These are phyloP conservation scores for Aspergillus alliaceus DNA, from an alignment of 2,329 filamentous ascomycete genomes.

Conservation along the genomic window DNA sequence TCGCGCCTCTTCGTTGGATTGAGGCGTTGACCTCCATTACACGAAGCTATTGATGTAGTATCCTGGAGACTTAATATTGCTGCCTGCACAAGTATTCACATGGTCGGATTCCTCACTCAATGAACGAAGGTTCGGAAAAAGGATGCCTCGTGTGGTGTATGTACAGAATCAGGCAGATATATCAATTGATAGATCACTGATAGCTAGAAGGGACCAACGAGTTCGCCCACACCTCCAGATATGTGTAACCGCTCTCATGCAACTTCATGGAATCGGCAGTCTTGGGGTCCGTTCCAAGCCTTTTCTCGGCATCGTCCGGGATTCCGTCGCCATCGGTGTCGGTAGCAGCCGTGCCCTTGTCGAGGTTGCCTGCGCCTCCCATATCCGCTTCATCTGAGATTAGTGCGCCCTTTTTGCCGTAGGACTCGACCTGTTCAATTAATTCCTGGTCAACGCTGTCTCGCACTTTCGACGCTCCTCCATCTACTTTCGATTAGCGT, in stretches of 20 bases:
- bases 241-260: slow-evolving; percentile 15
- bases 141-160: no score
- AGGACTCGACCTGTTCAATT: slow-evolving; percentile 13
- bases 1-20: no score
- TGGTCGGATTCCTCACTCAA: no score
- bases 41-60: no score
- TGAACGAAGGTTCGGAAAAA: no score
- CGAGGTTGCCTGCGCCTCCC: slow-evolving; percentile 14
- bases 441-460: slow-evolving; percentile 13
- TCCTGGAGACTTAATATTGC: no score
- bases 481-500: slow-evolving; percentile 3
- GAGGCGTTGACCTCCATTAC: no score
- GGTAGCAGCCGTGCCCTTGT: slow-evolving; percentile 6
- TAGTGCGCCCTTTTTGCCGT: slow-evolving; percentile 10
- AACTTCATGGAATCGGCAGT: slow-evolving; percentile 14
- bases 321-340: slow-evolving; percentile 20
- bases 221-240: slow-evolving; percentile 19
- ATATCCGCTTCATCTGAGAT: slow-evolving; percentile 17
- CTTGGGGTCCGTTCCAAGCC: slow-evolving; percentile 16
- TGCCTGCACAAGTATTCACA: no score
- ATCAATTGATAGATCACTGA: no score
- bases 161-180: slow-evolving; percentile 1
- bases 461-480: slow-evolving; percentile 15
- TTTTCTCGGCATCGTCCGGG: slow-evolving; percentile 14
- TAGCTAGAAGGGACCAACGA: slow-evolving; percentile 14